phyloP scores from a whole-genome alignment of 176 grass and related monocot species.

The Bromus sterilis region DNA sequence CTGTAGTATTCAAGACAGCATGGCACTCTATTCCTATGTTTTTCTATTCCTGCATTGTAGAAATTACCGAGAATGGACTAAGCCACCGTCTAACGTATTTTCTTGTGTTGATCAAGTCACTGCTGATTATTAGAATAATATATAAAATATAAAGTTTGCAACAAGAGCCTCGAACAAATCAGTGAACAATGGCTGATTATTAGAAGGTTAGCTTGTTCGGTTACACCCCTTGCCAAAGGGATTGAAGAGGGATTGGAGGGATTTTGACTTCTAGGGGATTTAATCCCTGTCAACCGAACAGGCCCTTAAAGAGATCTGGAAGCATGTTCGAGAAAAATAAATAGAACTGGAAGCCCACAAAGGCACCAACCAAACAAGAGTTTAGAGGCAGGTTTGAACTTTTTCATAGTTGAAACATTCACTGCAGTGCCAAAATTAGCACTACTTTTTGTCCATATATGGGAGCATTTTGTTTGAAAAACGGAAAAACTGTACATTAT shows the following conservation, averaged over 20 bases:
- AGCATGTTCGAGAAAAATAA: background rate
- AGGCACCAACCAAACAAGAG: background rate
- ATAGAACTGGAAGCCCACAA: background rate
- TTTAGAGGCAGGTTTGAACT: background rate
- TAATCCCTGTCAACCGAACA: too few species aligned
- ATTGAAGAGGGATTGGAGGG: too few species aligned
- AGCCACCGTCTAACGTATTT: background rate
- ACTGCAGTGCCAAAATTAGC: background rate
- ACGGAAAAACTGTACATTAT: background rate
- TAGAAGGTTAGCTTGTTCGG: too few species aligned
- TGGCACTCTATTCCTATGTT: too few species aligned
- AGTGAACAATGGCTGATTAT: background rate
- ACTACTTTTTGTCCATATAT: background rate
- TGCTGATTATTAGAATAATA: background rate
- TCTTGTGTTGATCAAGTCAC: background rate
- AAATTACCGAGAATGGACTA: background rate
- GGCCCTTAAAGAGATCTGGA: slow-evolving; percentile 14
- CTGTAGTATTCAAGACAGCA: too few species aligned
- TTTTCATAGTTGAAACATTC: background rate
- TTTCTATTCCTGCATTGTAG: too few species aligned
- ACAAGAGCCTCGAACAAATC: background rate
- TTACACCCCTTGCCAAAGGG: too few species aligned
- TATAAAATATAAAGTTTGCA: background rate
- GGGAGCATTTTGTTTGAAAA: background rate
- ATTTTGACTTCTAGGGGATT: too few species aligned